Conservation (phyloP, 129 eudicot genomes). For the Arctium minus region DNA sequence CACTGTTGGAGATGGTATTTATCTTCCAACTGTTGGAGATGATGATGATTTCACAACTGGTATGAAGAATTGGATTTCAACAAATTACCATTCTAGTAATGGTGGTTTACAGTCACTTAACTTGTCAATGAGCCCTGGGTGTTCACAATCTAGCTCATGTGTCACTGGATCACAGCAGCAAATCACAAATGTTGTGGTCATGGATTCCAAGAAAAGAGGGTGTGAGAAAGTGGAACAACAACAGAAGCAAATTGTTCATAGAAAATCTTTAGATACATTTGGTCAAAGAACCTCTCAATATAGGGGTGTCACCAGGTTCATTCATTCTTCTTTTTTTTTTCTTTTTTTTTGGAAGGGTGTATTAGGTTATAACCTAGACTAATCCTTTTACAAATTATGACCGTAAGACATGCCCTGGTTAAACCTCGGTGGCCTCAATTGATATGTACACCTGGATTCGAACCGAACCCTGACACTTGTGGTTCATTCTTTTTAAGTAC, state of each 20-base stretch:
- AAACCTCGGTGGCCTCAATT: too few relatives aligned
- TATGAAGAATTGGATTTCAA: slow-evolving; percentile 51
- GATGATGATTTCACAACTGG: slow-evolving; percentile 25
- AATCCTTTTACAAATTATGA: too few relatives aligned
- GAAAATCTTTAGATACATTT: slow-evolving; percentile 92
- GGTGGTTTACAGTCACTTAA: slow-evolving; percentile 73
- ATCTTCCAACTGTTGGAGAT: slow-evolving; percentile 39
- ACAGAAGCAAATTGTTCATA: slow-evolving; percentile 79
- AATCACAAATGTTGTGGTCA: slow-evolving; percentile 55
- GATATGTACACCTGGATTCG: too few relatives aligned
- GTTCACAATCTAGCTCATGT: slow-evolving; percentile 73
- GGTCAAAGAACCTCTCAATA: slow-evolving; percentile 97
- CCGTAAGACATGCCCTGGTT: too few relatives aligned
- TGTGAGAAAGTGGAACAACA: slow-evolving; percentile 53
- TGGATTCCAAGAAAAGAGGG: slow-evolving; percentile 78
- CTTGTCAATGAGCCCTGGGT: slow-evolving; percentile 88
- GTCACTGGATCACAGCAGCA: slow-evolving; percentile 68
- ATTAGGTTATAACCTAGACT: too few relatives aligned
- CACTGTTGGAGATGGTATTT: slow-evolving; percentile 29
- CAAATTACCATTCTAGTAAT: slow-evolving; percentile 19
- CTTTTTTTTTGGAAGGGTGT: not conserved
- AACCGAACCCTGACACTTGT: too few relatives aligned
- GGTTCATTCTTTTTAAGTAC: not conserved
- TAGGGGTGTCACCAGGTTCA: slow-evolving; percentile 93
- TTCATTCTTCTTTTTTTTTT: not conserved